Evolutionary conservation across 2,329 filamentous ascomycete genomes (phyloP).

Genomic region (Beauveria bassiana): DNA sequence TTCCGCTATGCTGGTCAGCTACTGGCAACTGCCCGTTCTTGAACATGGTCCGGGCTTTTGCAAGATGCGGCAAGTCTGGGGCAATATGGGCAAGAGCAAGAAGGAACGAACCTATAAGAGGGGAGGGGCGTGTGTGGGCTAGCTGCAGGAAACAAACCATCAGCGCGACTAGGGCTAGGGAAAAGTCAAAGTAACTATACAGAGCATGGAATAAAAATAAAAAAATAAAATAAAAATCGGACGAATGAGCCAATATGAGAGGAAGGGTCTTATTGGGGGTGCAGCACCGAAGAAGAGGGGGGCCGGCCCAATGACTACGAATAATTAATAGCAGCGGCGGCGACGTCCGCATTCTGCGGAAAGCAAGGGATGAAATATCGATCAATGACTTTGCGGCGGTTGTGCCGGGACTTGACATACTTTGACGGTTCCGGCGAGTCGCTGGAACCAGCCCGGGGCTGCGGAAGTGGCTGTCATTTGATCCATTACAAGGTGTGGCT

Average conservation of each 20-base stretch:
- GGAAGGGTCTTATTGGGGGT: neutral
- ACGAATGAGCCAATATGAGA: neutral
- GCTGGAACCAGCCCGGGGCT: too few relatives aligned
- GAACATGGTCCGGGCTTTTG: neutral
- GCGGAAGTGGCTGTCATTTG: too few relatives aligned
- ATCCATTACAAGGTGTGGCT: too few relatives aligned
- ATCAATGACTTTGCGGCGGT: too few relatives aligned
- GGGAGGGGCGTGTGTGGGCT: neutral
- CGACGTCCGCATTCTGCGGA: neutral
- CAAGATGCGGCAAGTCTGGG: constrained; percentile 3
- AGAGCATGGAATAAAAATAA: neutral
- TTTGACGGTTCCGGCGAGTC: too few relatives aligned
- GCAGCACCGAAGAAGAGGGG: neutral
- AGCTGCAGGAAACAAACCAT: neutral
- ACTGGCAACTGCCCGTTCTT: neutral
- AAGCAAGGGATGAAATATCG: too few relatives aligned
- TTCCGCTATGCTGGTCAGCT: neutral
- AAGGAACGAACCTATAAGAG: neutral
- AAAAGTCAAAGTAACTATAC: too few relatives aligned
- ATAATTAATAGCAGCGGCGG: neutral
- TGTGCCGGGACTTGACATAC: too few relatives aligned
- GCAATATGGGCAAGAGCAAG: neutral
- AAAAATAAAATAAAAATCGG: neutral
- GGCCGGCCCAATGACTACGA: too few relatives aligned
- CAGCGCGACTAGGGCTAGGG: neutral